Evolutionary conservation across 2,329 filamentous ascomycete genomes (phyloP), one percentile per base, ranked within the genome.

Genomic region (Claviceps citrina): DNA sequence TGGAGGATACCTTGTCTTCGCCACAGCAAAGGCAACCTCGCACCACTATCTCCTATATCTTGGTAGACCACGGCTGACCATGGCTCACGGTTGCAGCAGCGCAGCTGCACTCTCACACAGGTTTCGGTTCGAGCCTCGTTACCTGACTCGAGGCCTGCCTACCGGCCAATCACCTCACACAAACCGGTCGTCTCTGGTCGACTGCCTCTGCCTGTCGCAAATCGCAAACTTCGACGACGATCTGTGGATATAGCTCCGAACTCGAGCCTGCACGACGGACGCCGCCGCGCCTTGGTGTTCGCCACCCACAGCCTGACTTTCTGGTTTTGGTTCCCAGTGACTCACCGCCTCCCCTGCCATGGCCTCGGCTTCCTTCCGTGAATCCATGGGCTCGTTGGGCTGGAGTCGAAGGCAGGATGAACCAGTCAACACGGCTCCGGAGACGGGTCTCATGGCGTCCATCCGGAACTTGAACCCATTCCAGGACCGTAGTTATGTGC

Each of bases 361-460:
- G 87, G 82, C 87, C 45, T 89, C 86, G 49, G 70, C 78, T 50
- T 84, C 84, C 35, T 96, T 98, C 62, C 78, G 87, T 58, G 85
- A 95, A 62, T 93, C 84, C 18, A 86, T 96, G 70, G 93, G 84
- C 68, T 91, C 85, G 44, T 65, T 96, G 54, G 91, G 91, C 45
- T 96, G 91, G 91, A 84, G 84, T 54, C 81, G 89, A 51, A 77
- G 89, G 54, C 81, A 86, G 43, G 83, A 93, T 54, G 66, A 81
- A 40, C 78, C 85, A 47, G 78, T 81, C 53, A 82, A 75, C 61
- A 91, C 81, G 36, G 53, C 61, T 20, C 73, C 78, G 51, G 73
- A 77, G 54, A 78, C 75, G 46, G 81, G 84, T 22, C 67, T 96
- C 41, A 61, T 95, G 45, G 82, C 84, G 40, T 84, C 79, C 47